Evolutionary conservation across 768 basidiomycete species (phyloP).

Genomic region (Boletus reticuloceps): DNA sequence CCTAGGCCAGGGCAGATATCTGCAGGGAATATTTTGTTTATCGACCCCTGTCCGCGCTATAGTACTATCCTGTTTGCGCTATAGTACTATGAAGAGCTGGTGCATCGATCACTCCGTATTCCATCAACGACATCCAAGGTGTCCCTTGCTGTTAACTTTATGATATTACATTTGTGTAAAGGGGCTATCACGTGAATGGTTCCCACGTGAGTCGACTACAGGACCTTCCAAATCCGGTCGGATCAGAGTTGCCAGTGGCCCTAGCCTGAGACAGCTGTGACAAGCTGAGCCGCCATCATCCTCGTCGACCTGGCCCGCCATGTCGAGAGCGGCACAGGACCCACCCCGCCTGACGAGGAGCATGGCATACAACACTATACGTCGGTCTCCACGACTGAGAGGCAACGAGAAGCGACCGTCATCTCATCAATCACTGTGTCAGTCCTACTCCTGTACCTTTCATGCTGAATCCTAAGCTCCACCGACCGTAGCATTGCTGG

Average conservation of each 20-base stretch:
- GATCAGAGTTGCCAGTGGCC: conserved; percentile 1
- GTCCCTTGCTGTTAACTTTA: too few species aligned
- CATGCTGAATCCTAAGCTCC: not conserved
- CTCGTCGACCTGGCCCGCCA: conserved; percentile 6
- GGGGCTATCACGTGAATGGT: not conserved
- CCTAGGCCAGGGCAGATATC: too few species aligned
- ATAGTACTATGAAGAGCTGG: not conserved
- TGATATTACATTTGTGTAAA: too few species aligned
- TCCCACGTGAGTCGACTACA: conserved; percentile 26
- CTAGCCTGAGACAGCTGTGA: too few species aligned
- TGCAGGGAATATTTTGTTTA: not conserved
- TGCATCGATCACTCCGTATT: too few species aligned
- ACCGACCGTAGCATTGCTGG: conserved; percentile 7
- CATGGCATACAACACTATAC: conserved; percentile 11
- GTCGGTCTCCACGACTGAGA: conserved; percentile 26
- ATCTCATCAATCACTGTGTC: conserved; percentile 3
- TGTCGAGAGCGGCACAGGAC: conserved; percentile 16
- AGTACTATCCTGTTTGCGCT: too few species aligned
- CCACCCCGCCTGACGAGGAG: conserved; percentile 26
- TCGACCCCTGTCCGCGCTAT: not conserved
- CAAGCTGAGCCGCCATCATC: not conserved
- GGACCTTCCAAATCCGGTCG: conserved; percentile 31
- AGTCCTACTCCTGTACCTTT: conserved; percentile 4
- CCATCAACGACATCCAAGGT: too few species aligned
- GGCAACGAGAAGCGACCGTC: not conserved